Conservation (phyloP, 306 rosid species). For the Ochetophila trinervis region DNA sequence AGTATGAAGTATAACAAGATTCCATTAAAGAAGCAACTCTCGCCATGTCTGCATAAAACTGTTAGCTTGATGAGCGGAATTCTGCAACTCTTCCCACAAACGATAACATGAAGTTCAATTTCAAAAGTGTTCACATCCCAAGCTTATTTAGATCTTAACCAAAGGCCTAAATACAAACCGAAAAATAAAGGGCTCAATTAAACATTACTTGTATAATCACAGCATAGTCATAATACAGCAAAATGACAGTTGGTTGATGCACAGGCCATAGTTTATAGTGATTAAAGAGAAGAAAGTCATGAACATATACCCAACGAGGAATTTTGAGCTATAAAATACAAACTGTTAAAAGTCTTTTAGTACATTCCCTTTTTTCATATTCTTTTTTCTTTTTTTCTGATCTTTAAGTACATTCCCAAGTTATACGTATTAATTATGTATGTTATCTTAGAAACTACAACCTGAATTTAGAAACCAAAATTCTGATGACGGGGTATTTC, state of each 20-base stretch:
- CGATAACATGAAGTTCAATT: background rate
- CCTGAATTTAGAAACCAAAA: background rate
- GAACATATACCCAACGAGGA: background rate
- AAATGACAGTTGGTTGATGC: background rate
- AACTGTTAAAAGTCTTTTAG: background rate
- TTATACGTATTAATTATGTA: background rate
- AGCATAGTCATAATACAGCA: background rate
- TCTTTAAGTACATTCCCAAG: background rate
- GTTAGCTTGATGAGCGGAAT: background rate
- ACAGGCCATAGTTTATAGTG: background rate
- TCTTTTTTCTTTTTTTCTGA: background rate
- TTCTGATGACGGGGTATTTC: background rate
- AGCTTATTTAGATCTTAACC: background rate
- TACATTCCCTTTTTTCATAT: too few relatives aligned
- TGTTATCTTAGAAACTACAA: background rate
- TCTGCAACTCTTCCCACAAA: background rate
- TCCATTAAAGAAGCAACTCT: background rate
- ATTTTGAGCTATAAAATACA: background rate
- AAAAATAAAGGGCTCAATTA: background rate
- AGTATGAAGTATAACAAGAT: background rate
- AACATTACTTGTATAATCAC: background rate
- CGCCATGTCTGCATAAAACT: background rate
- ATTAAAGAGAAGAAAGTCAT: conserved; percentile 12
- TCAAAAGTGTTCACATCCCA: background rate
- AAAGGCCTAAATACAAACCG: background rate